phyloP scores from a whole-genome alignment of 352 stramenopile genomes.

The Albugo candida region DNA sequence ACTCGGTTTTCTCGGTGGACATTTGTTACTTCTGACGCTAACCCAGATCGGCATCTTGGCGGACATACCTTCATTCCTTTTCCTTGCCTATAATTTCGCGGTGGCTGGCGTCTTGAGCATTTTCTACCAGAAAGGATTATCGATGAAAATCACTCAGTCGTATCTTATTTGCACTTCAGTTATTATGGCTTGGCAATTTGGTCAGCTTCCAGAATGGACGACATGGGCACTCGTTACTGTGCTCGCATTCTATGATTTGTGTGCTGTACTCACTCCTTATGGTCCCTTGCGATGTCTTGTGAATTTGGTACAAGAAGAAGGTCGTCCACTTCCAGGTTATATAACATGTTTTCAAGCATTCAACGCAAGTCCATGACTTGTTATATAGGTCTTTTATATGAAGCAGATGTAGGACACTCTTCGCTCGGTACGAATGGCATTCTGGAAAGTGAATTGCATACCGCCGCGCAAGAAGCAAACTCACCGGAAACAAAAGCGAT shows the following conservation, averaged over 20 bases:
- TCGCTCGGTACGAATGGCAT: background rate
- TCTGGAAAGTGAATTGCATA: no score
- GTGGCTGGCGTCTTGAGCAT: constrained; percentile 78
- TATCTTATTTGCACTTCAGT: constrained; percentile 93
- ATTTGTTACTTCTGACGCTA: constrained; percentile 58
- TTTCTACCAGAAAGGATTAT: constrained; percentile 77
- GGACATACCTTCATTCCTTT: constrained; percentile 37
- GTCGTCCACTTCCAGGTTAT: constrained; percentile 73
- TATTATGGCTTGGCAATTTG: constrained; percentile 96
- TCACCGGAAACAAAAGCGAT: constrained; percentile 4
- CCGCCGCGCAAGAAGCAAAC: no score
- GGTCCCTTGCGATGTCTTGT: constrained; percentile 92
- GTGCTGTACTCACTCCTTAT: constrained; percentile 96
- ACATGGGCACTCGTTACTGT: constrained; percentile 86
- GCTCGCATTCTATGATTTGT: constrained; percentile 97
- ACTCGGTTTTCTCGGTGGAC: constrained; percentile 65
- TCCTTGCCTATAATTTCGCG: constrained; percentile 84
- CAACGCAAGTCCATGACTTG: no score
- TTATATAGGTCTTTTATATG: constrained; percentile 38
- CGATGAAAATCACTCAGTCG: constrained; percentile 77
- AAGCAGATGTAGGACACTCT: constrained; percentile 37
- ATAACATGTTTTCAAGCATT: background rate
- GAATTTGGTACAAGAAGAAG: constrained; percentile 86
- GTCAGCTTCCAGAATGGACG: constrained; percentile 90
- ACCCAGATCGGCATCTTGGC: constrained; percentile 36